Evolutionary conservation across 495 filamentous ascomycete genomes (phyloP), one percentile per base, ranked within the genome.

Genomic region (Aspergillus diversus): DNA sequence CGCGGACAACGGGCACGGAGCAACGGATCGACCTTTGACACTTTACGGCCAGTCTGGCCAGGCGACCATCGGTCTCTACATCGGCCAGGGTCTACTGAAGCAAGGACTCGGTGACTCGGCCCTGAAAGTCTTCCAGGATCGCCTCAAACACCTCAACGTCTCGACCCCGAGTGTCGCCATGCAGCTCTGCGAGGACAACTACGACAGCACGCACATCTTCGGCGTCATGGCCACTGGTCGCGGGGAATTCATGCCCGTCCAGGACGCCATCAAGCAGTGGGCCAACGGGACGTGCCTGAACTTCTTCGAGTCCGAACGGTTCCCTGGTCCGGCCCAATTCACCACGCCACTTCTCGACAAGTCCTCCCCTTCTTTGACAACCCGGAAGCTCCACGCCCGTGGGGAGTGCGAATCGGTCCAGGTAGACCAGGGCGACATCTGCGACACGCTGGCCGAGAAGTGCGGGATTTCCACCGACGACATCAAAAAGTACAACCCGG

Each of bases 381-480:
- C 42, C 5, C 60, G 12, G 13, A 7, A n/a, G 15, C 7, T 57
- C 8, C 32, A 27, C 34, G 52, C 53, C 47, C 53, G 43, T 13
- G 46, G 49, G 9, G 55, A 49, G n/a, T 63, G 60, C 34, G 15
- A 7, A 2, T 71, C 71, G 1, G 52, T 70, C 3, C 60, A 70
- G 57, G 75, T 73, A 12, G 55, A 51, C 34, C 43, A 65, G 2
- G 77, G 76, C 32, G 79, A 84, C 53, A 54, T 43, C 34, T 84
- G 81, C 43, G 67, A 15, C 17, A 43, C 69, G 0, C 70, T 84
- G n/a, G 80, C 75, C 2, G 42, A 59, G 3, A 66, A 71, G 55
- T 84, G 83, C 64, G 77, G 76, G 13, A 81, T 84, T n/a, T 67
- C 73, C 8, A 39, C 37, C 1, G 68, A 63, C 1, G 65, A 80